Base-by-base conservation (phyloP, 2,329 filamentous ascomycete genomes). In the Beauveria sp. region DNA sequence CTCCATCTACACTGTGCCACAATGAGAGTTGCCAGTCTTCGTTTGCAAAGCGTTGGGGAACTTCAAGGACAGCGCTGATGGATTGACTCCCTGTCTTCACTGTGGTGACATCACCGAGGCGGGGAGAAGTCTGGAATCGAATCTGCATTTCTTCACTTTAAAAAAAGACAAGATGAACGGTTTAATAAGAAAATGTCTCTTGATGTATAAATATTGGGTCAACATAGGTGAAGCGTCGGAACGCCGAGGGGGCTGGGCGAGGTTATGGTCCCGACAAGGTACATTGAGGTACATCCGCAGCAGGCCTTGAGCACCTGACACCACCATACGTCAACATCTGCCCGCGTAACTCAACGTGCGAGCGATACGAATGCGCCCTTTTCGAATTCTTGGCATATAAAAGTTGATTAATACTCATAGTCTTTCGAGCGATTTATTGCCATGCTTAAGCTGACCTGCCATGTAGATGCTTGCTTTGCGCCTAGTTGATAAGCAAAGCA, bases 61-160 rank as follows among this genome's bases (percentile, higher is more conserved):
- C 83, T 66, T 93, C 86, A 38, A 96, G 78, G 14, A 93, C 73
- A 7, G 89, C 86, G 0, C 83, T 86, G 66, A 97, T 87, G 1
- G 72, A 70, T 45, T 88, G 77, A 68, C 81, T 66, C 2, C 69
- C 68, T 22, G 71, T 70, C 28, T 77, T 73, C 22, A 90, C 69
- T 54, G 83, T 79, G 1, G 90, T 92, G 26, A 89, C 81, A 70
- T 93, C 89, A 2, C 87, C 90, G 57, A 96, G 74, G 1, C 91
- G 85, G 14, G 93, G 93, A 68, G 86, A 87, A 63, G 78, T 79
- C 24, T 77, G 77, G 20, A 83, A 66, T 14, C 69, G 67, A 42
- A 72, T 70, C 7, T 71, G 72, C 74, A 78, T 79, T 2, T 63
- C 65, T 58, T 46, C 16, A 46, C n/a, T 40, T 14, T 49, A 8